phyloP scores from a whole-genome alignment of 2,329 filamentous ascomycete species.

The Claviceps cyperi region DNA sequence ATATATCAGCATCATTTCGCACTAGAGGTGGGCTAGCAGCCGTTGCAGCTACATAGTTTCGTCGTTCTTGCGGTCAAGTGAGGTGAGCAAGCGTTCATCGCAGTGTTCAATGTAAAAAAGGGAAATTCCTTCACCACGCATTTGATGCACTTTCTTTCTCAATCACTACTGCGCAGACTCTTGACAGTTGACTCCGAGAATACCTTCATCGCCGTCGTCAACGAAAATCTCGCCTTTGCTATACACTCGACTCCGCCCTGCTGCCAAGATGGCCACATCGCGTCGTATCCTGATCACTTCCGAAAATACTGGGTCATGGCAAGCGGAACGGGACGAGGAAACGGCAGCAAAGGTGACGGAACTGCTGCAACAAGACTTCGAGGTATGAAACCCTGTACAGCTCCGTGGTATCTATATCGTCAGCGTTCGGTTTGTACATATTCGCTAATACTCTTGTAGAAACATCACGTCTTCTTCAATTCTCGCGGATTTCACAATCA shows the following conservation, averaged over 20 bases:
- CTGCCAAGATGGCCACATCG: constrained; percentile 29
- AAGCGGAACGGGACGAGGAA: constrained; percentile 34
- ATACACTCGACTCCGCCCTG: not conserved
- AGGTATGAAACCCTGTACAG: constrained; percentile 21
- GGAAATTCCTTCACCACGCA: no score
- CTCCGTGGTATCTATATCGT: not conserved
- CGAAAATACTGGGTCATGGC: constrained; percentile 35
- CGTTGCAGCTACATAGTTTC: no score
- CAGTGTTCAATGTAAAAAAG: no score
- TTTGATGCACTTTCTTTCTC: not conserved
- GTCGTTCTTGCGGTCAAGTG: no score
- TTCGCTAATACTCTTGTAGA: constrained; percentile 9
- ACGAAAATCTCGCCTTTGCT: no score
- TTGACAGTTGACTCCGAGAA: not conserved
- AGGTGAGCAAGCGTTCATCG: no score
- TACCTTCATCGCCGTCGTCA: not conserved
- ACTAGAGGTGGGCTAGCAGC: no score
- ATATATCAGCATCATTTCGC: no score
- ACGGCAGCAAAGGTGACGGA: constrained; percentile 49
- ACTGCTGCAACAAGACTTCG: constrained; percentile 63
- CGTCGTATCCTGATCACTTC: constrained; percentile 32
- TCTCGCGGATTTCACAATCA: constrained; percentile 66
- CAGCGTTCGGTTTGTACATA: not conserved
- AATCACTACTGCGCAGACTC: not conserved
- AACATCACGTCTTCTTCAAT: constrained; percentile 73